A percentile compares a stretch with the other conserved stretches of the same genome.
These are phyloP conservation scores for Pseudonitzschia delicatissima DNA, from an alignment of 108 stramenopile genomes.

Conservation along the genomic window DNA sequence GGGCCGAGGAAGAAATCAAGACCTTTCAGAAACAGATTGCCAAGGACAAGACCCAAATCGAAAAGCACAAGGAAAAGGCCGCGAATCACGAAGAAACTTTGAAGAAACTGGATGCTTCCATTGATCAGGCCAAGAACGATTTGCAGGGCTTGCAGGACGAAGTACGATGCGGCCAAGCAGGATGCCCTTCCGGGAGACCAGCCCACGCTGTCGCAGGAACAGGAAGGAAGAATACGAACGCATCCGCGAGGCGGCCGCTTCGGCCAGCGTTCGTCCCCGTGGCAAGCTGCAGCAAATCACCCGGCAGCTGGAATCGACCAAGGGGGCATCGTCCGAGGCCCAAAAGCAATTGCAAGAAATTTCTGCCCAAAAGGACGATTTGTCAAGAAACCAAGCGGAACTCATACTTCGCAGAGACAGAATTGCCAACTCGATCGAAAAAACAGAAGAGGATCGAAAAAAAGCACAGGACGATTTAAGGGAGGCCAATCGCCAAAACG, in stretches of 20 bases:
- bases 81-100: conserved; percentile 52
- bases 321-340: conserved; percentile 61
- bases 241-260: conserved; percentile 77
- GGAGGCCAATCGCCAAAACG: conserved; percentile 44
- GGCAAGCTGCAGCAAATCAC: conserved; percentile 45
- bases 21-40: conserved; percentile 61
- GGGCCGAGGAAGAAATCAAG: conserved; percentile 69
- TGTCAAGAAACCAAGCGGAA: conserved; percentile 48
- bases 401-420: conserved; percentile 53
- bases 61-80: conserved; percentile 59
- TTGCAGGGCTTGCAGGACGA: conserved; percentile 56
- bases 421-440: conserved; percentile 60
- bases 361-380: conserved; percentile 43
- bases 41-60: conserved; percentile 52
- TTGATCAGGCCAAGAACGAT: conserved; percentile 48
- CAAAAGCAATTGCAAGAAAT: conserved; percentile 63
- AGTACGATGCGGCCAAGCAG: conserved; percentile 84
- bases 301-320: conserved; percentile 59
- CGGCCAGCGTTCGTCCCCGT: conserved; percentile 72
- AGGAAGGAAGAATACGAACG: conserved; percentile 83
- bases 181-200: conserved; percentile 49
- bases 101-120: conserved; percentile 44
- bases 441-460: conserved; percentile 55
- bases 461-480: conserved; percentile 58
- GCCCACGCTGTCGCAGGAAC: conserved; percentile 70